Base-by-base conservation (phyloP, 495 filamentous ascomycete genomes). In the Monascus purpureus region DNA sequence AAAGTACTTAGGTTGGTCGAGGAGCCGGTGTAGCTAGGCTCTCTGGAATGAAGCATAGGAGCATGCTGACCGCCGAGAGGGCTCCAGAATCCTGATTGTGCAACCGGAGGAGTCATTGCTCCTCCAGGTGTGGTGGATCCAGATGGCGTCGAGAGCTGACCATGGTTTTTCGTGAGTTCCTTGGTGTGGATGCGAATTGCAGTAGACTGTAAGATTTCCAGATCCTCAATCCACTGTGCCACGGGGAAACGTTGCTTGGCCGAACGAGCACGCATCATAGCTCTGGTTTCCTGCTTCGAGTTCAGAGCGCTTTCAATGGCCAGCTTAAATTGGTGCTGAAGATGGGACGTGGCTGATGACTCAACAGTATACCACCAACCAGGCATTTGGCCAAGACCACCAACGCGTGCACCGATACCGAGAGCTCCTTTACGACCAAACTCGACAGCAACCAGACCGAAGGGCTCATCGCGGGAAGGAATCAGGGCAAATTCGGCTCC, bases 401-500 rank as follows among this genome's bases (percentile, higher is more conserved):
- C 66, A n/a, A 70, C 66, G 30, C 67, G 52, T 20, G 77, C 73
- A 13, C 80, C 80, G 32, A 85, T 76, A 31, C 80, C 78, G 11
- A 85, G 61, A 9, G 80, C 80, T 25, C 80, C 80, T 48, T 84
- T 83, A 15, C 80, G 65, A 16, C 80, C 80, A 41, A 84, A 85
- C 45, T 85, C 80, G 27, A 85, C 80, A 18, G 80, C 80, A 2
- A 84, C 80, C n/a, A 86, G 53, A 17, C 80, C 80, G 40, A 86
- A 86, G 0, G 80, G 80, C 47, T 86, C 80, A 39, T 86, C 80
- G 36, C 80, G 72, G 12, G 76, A 82, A 4, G 80, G 80, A 34
- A 86, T 84, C 19, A 86, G 58, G 11, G 80, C 79, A 38, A 86
- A 84, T 31, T 86, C 80, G 12, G 80, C 77, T 13, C 80, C 80